These are phyloP conservation scores for Cutaneotrichosporon cavernicola DNA, from an alignment of 1,284 basidiomycete genomes.

Conservation along the genomic window DNA sequence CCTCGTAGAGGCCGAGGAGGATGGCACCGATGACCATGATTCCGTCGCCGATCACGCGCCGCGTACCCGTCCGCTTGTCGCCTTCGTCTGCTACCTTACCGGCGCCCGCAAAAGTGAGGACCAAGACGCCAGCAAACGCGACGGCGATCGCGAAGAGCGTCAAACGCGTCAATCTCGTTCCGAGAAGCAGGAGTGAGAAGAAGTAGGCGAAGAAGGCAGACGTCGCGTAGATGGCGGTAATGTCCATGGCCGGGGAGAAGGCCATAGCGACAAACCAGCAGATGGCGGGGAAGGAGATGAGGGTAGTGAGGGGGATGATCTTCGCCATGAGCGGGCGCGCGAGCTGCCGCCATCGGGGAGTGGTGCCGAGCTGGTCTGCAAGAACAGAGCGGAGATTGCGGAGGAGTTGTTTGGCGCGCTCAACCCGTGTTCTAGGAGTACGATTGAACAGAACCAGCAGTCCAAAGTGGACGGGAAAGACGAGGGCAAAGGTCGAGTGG, in stretches of 20 bases:
- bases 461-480: conserved; percentile 46
- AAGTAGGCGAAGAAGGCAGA: conserved; percentile 45
- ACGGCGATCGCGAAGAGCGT: conserved; percentile 45
- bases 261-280: conserved; percentile 48
- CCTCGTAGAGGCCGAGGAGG: conserved; percentile 52
- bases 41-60: conserved; percentile 45
- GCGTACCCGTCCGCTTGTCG: conserved; percentile 14
- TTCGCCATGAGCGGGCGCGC: conserved; percentile 28
- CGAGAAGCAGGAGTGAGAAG: conserved; percentile 47
- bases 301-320: conserved; percentile 37
- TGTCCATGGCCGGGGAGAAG: conserved; percentile 41
- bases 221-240: conserved; percentile 49
- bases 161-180: conserved; percentile 39
- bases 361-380: conserved; percentile 24
- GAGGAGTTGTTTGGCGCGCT: conserved; percentile 16
- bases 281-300: conserved; percentile 42
- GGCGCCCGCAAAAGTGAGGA: conserved; percentile 41
- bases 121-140: conserved; percentile 49
- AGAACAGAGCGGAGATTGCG: conserved; percentile 23
- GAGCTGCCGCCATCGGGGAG: conserved; percentile 34
- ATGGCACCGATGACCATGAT: conserved; percentile 52
- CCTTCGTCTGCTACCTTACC: not conserved
- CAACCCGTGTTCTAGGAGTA: not conserved
- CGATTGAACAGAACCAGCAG: conserved; percentile 25
- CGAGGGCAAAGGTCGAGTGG: conserved; percentile 47